Evolutionary conservation across 116 monocot species (phyloP).

Genomic region (Iris pallida): DNA sequence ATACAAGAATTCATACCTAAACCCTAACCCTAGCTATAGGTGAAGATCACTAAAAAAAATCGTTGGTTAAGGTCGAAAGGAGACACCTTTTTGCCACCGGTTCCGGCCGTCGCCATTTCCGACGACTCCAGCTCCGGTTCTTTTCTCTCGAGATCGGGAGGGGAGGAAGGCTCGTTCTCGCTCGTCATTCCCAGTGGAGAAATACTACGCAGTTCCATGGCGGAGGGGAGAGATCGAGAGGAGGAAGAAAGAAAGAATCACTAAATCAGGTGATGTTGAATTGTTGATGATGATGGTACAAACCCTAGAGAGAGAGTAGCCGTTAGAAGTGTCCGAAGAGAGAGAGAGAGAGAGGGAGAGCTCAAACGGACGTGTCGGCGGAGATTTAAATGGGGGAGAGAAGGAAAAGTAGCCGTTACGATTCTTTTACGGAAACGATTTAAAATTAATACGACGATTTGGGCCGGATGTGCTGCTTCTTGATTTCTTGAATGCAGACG

Average conservation of each 20-base stretch:
- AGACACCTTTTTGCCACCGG: too few relatives aligned
- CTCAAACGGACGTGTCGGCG: not conserved
- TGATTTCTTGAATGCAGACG: too few relatives aligned
- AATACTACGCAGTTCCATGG: constrained; percentile 11
- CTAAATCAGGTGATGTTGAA: not conserved
- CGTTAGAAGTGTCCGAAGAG: not conserved
- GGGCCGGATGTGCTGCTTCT: too few relatives aligned
- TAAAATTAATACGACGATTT: not conserved
- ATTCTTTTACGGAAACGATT: not conserved
- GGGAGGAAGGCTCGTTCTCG: not conserved
- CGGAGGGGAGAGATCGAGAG: not conserved
- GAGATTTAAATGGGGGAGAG: not conserved
- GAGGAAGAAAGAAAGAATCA: not conserved
- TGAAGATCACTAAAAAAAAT: too few relatives aligned
- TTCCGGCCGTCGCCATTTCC: not conserved
- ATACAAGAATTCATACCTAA: too few relatives aligned
- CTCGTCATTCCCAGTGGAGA: not conserved
- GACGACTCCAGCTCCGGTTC: not conserved
- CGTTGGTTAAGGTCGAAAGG: too few relatives aligned
- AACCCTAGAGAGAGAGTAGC: constrained; percentile 8
- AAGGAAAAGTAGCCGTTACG: constrained; percentile 10
- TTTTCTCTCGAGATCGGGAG: not conserved
- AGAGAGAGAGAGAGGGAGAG: constrained; percentile 6
- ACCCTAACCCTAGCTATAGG: too few relatives aligned
- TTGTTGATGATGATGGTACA: not conserved